Evolutionary conservation across 2,329 filamentous ascomycete species (phyloP), one percentile per base, ranked within the genome.

Genomic region (Trichoderma harzianum): DNA sequence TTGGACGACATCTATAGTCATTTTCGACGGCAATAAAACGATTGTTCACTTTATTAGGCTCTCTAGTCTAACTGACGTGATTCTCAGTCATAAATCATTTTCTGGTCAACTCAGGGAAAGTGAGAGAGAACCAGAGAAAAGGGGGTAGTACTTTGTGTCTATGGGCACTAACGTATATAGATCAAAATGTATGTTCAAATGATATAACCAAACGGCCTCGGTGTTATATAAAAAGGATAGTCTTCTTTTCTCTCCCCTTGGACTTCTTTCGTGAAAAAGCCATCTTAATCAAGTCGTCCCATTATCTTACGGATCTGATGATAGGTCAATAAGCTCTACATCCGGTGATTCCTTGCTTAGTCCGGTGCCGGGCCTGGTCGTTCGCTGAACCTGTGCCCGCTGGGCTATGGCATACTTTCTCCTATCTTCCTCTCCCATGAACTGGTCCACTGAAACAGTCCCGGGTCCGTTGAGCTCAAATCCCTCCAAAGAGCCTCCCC

Each of bases 351-450:
- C 66, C 7, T 43, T 36, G 28, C 47, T 61, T 47, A 34, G 14
- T 18, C 58, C 64, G n/a, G 58, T 26, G 16, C 26, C 47, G 16
- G 30, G 18, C n/a, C 70, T 61, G 12, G 64, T 57, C 32, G 43
- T 58, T 12, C 65, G 64, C 28, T 78, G 82, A 43, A 82, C 78
- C 76, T 87, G 86, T 70, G 81, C 85, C 55, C 86, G 85, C 78
- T 92, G 92, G 2, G 91, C 90, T 77, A 93, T 87, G 76, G 90
- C 87, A 78, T 94, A 93, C 77, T 93, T 92, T 74, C 87, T 87
- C 43, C 89, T 88, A 77, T 95, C 93, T 79, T 96, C 93, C 7
- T 92, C 90, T 74, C 89, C 89, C 88, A 97, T 93, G 77, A 95
- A 89, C 76, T 88, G 92, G 76, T 95, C 92, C 34, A 94, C 85